Evolutionary conservation across 345 rosid genomes (phyloP).

Genomic region (Ricinus communis): DNA sequence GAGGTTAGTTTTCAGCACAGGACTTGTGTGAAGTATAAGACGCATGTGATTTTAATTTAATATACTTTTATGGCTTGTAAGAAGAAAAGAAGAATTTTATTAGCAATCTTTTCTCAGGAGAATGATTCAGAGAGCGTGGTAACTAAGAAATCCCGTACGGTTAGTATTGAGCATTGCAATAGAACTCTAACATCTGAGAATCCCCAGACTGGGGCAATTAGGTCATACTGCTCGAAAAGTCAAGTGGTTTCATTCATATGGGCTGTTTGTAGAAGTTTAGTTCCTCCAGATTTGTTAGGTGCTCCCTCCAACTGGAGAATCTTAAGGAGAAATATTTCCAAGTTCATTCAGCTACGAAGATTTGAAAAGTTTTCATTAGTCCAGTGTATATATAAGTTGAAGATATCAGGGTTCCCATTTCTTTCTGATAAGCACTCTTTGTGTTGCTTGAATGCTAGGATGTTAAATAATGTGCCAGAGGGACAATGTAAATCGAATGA

Average conservation of each 20-base stretch:
- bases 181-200: conserved; percentile 13
- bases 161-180: conserved; percentile 16
- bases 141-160: conserved; percentile 20
- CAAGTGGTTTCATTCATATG: conserved; percentile 79
- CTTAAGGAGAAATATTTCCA: conserved; percentile 60
- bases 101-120: conserved; percentile 32
- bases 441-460: conserved; percentile 29
- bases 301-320: conserved; percentile 60
- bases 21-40: conserved; percentile 8
- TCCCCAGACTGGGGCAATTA: conserved; percentile 30
- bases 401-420: conserved; percentile 50
- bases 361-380: conserved; percentile 62
- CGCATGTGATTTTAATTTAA: conserved; percentile 5
- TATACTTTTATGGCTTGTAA: conserved; percentile 6
- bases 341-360: conserved; percentile 61
- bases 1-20: conserved; percentile 36
- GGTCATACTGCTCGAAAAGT: conserved; percentile 51
- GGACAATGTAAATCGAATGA: conserved; percentile 26
- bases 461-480: conserved; percentile 21
- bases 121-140: conserved; percentile 18
- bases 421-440: conserved; percentile 39
- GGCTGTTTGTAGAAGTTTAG: conserved; percentile 67
- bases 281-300: conserved; percentile 77
- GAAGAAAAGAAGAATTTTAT: background rate
- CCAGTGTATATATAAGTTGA: conserved; percentile 62